Base-by-base conservation (phyloP, 768 basidiomycete genomes). In the Lactarius indigo region DNA sequence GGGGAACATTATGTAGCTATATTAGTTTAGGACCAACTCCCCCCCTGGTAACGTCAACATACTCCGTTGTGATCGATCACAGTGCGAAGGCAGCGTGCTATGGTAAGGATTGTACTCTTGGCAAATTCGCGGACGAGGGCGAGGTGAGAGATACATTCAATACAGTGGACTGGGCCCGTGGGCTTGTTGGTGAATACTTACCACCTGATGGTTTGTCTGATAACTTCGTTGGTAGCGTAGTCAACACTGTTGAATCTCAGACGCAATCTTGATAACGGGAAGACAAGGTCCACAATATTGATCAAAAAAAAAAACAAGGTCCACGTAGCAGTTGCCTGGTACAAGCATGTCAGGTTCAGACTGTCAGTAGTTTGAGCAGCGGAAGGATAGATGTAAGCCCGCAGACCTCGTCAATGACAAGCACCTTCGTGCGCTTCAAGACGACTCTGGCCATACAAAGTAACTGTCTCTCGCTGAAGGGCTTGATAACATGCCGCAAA, bases 401-500 rank as follows among this genome's bases (percentile, higher is more conserved):
- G 7, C 54, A 8, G 74, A 87, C 89, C 76, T 94, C 92, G 71
- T 93, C 92, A 92, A 94, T 92, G 67, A 94, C 83, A 33, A 94
- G 76, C 15, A 94, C 80, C 71, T 84, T 91, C 50, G 90, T 87
- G 9, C 89, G 82, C 74, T 90, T 90, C 30, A 94, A 75, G 67
- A 94, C 92, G 2, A 92, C 91, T 63, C 92, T 82, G 6, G 92
- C 92, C 91, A 94, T 92, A 74, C 92, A 92, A 9, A 94, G 79
- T n/a, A 94, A 76, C 75, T 94, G 92, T 72, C 91, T 92, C 77
- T 93, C 89, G 41, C 88, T 87, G 54, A 13, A 59, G 13, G 35
- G 30, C 12, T 42, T 59, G 15, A 61, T 52, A 61, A 35, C 17
- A 44, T 54, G 31, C 52, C 44, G 66, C 39, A 35, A 47, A n/a